A percentile compares a stretch with the other conserved stretches of the same genome.
Evolutionary conservation across 495 filamentous ascomycete species (phyloP).

Genomic region (Penicillium roqueforti): DNA sequence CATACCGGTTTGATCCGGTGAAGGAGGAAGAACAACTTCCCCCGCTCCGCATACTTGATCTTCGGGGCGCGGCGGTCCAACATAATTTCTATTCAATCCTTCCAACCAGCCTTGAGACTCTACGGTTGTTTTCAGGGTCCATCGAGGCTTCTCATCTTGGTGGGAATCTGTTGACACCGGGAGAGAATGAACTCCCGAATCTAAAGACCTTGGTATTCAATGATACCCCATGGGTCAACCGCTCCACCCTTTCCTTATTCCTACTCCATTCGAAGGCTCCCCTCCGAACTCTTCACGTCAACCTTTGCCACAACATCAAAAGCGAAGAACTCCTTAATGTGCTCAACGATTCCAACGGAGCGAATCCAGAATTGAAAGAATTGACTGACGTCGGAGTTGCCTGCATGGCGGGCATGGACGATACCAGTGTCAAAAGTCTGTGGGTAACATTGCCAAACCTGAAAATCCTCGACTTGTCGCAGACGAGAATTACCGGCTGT

Average conservation of each 20-base stretch:
- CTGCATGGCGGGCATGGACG: constrained; percentile 21
- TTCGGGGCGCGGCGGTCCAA: constrained; percentile 26
- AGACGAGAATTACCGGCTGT: constrained; percentile 35
- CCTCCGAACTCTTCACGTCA: constrained; percentile 27
- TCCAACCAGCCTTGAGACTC: constrained; percentile 30
- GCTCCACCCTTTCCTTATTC: constrained; percentile 15
- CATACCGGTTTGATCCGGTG: constrained; percentile 7
- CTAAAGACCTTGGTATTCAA: constrained; percentile 33
- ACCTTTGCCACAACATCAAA: constrained; percentile 23
- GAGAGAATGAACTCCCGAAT: constrained; percentile 19
- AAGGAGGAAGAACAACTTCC: constrained; percentile 10
- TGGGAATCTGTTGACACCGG: neutral
- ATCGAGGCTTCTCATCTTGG: constrained; percentile 1
- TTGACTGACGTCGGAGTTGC: constrained; percentile 33
- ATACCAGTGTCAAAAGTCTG: constrained; percentile 14
- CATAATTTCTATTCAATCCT: constrained; percentile 17
- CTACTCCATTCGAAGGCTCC: constrained; percentile 21
- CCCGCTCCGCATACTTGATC: constrained; percentile 30
- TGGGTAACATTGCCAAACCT: constrained; percentile 20
- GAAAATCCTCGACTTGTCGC: constrained; percentile 33
- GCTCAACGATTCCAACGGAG: neutral
- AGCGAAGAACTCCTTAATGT: constrained; percentile 5
- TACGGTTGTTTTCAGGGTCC: constrained; percentile 29
- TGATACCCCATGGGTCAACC: constrained; percentile 25
- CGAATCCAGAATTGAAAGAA: constrained; percentile 8